A percentile compares a stretch with the other conserved stretches of the same genome.
Conservation (phyloP, 805 yeast species). For the Saccharomycopsis guyanensis region DNA sequence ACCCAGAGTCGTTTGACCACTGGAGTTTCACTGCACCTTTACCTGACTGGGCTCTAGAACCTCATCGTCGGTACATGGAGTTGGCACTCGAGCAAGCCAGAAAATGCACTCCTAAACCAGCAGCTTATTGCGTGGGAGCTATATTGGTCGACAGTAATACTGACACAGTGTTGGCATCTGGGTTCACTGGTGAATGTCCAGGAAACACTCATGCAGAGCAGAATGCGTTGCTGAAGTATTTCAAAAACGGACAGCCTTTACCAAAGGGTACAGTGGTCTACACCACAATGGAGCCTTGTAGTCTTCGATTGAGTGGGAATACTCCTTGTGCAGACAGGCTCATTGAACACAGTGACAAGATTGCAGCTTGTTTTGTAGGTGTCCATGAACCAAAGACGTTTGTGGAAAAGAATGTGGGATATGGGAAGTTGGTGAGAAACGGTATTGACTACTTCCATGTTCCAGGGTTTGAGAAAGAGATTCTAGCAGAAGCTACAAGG, state of each 20-base stretch:
- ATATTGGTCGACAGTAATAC: constrained; percentile 51
- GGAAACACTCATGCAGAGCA: constrained; percentile 99
- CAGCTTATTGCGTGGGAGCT: constrained; percentile 95
- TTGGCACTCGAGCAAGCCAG: constrained; percentile 71
- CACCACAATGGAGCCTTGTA: constrained; percentile 98
- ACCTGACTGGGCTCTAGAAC: constrained; percentile 75
- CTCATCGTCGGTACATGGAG: constrained; percentile 58
- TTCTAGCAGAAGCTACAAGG: constrained; percentile 59
- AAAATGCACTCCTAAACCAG: constrained; percentile 71
- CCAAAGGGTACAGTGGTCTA: constrained; percentile 78
- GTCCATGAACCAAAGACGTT: constrained; percentile 86
- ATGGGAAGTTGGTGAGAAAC: constrained; percentile 40
- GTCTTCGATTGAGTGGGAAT: constrained; percentile 82
- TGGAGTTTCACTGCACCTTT: constrained; percentile 74
- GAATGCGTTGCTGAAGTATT: constrained; percentile 78
- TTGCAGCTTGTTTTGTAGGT: constrained; percentile 81
- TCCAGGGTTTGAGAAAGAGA: constrained; percentile 72
- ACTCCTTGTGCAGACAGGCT: constrained; percentile 82
- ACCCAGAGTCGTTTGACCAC: constrained; percentile 23
- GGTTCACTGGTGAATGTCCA: constrained; percentile 82
- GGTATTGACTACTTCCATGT: constrained; percentile 71
- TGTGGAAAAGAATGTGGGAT: constrained; percentile 69
- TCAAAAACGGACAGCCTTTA: constrained; percentile 34
- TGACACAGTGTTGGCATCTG: constrained; percentile 59
- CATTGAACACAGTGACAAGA: constrained; percentile 37